phyloP scores from a whole-genome alignment of 2,329 filamentous ascomycete genomes.

The Fusarium sp. region DNA sequence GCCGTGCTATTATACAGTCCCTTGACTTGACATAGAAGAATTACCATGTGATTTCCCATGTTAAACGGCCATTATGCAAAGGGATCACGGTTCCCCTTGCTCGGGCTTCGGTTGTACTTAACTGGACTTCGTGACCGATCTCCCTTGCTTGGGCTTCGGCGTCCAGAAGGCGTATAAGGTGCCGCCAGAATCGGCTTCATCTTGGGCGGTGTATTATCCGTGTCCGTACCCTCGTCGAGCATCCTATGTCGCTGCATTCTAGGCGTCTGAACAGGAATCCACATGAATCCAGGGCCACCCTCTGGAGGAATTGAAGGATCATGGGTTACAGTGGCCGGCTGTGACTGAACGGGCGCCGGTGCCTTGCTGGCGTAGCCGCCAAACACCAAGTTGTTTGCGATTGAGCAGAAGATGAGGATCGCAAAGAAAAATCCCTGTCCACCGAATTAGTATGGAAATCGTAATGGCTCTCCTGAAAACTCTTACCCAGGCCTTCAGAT shows the following conservation, averaged over 20 bases:
- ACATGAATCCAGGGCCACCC: conserved; percentile 59
- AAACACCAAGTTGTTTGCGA: conserved; percentile 64
- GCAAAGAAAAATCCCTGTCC: conserved; percentile 63
- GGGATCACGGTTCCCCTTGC: conserved; percentile 44
- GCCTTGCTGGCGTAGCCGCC: conserved; percentile 48
- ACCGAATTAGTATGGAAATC: conserved; percentile 20
- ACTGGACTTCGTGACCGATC: conserved; percentile 62
- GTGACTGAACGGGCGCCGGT: conserved; percentile 42
- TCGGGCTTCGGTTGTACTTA: conserved; percentile 56
- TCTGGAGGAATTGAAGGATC: conserved; percentile 45
- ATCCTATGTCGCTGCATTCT: conserved; percentile 56
- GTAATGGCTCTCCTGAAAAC: not conserved
- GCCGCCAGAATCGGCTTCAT: conserved; percentile 56
- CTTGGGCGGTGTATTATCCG: conserved; percentile 61
- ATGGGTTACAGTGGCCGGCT: conserved; percentile 30
- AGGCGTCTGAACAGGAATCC: conserved; percentile 64
- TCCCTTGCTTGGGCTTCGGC: conserved; percentile 62
- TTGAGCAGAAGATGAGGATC: conserved; percentile 59
- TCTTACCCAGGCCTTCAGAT: conserved; percentile 76
- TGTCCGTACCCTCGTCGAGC: conserved; percentile 61
- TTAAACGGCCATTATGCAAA: conserved; percentile 9
- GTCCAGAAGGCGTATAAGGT: conserved; percentile 58
- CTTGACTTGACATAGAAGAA: conserved; percentile 17
- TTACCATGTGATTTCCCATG: not conserved
- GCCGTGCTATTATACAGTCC: conserved; percentile 38